A percentile compares a stretch with the other conserved stretches of the same genome.
Evolutionary conservation across 2,329 filamentous ascomycete species (phyloP).

Genomic region (Pseudocercospora ulei): DNA sequence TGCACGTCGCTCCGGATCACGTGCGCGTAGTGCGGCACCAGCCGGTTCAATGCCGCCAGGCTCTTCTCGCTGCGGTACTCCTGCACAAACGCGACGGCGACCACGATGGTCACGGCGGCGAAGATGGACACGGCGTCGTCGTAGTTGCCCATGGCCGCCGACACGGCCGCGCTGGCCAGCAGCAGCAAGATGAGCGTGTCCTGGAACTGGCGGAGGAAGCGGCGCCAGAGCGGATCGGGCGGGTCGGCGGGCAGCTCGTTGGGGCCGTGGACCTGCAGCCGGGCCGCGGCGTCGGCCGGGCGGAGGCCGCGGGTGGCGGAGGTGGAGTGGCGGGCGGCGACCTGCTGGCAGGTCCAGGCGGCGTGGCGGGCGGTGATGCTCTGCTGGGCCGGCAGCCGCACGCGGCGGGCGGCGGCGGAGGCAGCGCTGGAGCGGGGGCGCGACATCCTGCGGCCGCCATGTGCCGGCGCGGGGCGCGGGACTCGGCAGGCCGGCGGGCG

Average conservation of each 20-base stretch:
- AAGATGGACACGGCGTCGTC: constrained; percentile 95
- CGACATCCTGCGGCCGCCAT: constrained; percentile 24
- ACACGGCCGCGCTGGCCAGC: constrained; percentile 76
- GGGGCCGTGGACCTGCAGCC: constrained; percentile 69
- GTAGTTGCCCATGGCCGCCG: constrained; percentile 80
- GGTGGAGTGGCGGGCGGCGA: constrained; percentile 65
- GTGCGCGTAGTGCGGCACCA: constrained; percentile 92
- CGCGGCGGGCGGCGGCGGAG: constrained; percentile 22
- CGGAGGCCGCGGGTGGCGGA: constrained; percentile 76
- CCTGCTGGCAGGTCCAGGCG: constrained; percentile 64
- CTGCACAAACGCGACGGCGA: constrained; percentile 90
- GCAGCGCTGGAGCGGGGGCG: background rate
- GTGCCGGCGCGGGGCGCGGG: background rate
- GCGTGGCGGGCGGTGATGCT: constrained; percentile 47
- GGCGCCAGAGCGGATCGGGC: constrained; percentile 86
- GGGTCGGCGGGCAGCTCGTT: constrained; percentile 94
- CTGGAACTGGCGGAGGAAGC: constrained; percentile 93
- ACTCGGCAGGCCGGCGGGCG: constrained; percentile 7
- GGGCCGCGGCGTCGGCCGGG: constrained; percentile 66
- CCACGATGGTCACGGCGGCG: constrained; percentile 91
- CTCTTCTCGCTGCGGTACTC: constrained; percentile 98
- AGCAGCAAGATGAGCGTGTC: constrained; percentile 91
- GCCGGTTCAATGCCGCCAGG: constrained; percentile 81
- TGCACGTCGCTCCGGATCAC: constrained; percentile 55
- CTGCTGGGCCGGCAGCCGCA: constrained; percentile 33